phyloP scores from a whole-genome alignment of 176 grass and related monocot genomes.

The Phoenix roebelenii region DNA sequence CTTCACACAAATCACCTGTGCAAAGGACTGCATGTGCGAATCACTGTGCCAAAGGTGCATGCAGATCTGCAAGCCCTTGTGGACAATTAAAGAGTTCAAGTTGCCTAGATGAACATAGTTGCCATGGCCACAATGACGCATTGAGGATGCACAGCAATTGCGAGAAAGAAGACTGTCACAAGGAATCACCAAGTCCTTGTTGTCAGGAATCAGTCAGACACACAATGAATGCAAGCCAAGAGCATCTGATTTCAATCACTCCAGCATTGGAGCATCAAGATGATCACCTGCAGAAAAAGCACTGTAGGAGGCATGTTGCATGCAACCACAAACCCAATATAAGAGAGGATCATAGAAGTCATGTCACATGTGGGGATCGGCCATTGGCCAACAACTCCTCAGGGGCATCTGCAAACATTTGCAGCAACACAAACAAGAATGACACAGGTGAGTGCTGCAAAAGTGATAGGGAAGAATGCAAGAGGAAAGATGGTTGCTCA shows the following conservation, averaged over 20 bases:
- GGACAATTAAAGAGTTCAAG: slow-evolving; percentile 22
- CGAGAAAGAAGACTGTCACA: slow-evolving; percentile 11
- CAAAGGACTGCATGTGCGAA: slow-evolving; percentile 18
- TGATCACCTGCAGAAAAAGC: slow-evolving; percentile 1
- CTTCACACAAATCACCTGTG: slow-evolving; percentile 25
- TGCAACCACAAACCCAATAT: slow-evolving; percentile 9
- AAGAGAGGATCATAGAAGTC: slow-evolving; percentile 2
- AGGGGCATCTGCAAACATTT: background rate
- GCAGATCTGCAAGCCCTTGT: slow-evolving; percentile 16
- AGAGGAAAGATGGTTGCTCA: slow-evolving; percentile 33
- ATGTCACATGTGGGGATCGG: background rate
- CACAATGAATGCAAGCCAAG: slow-evolving; percentile 15
- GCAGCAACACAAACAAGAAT: slow-evolving; percentile 7
- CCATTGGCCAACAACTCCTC: no score
- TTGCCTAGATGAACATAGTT: slow-evolving; percentile 16
- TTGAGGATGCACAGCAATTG: background rate
- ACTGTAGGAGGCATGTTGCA: slow-evolving; percentile 7
- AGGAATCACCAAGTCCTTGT: slow-evolving; percentile 18
- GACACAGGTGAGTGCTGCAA: slow-evolving; percentile 16
- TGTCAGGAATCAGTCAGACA: slow-evolving; percentile 26
- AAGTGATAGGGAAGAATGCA: slow-evolving; percentile 4
- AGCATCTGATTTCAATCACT: slow-evolving; percentile 23
- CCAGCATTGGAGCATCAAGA: slow-evolving; percentile 8
- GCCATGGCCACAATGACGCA: slow-evolving; percentile 25
- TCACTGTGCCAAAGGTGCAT: slow-evolving; percentile 28